phyloP scores from a whole-genome alignment of 129 eudicot genomes.

The Ambrosia trifida region DNA sequence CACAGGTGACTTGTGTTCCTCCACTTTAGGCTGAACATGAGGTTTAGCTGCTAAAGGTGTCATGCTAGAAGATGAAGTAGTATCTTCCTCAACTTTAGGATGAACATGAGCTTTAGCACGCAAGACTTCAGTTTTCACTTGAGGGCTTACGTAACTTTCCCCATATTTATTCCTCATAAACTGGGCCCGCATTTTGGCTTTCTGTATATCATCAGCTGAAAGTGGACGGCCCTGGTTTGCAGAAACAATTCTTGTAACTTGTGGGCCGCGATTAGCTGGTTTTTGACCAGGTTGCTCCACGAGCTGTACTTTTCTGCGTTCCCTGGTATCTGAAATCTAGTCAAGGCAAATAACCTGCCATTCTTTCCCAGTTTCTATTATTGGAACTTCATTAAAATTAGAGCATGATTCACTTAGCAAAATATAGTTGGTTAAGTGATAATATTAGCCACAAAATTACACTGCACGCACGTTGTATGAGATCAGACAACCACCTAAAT shows the following conservation, averaged over 20 bases:
- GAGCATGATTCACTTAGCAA: neutral
- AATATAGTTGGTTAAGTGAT: neutral
- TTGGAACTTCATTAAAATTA: neutral
- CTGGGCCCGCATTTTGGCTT: constrained; percentile 93
- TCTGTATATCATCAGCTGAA: constrained; percentile 95
- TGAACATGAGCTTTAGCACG: constrained; percentile 37
- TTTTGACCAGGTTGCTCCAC: constrained; percentile 97
- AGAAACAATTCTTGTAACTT: constrained; percentile 48
- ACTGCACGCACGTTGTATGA: neutral
- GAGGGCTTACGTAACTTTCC: constrained; percentile 39
- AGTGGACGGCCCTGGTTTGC: constrained; percentile 86
- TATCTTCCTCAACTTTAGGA: constrained; percentile 47
- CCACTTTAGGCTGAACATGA: constrained; percentile 38
- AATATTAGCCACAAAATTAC: neutral
- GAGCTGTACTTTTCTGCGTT: constrained; percentile 82
- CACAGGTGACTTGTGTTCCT: constrained; percentile 43
- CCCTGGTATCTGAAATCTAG: constrained; percentile 62
- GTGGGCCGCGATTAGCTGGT: constrained; percentile 51
- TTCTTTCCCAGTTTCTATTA: neutral
- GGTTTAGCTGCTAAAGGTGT: constrained; percentile 35
- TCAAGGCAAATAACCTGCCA: constrained; percentile 46
- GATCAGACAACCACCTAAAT: neutral
- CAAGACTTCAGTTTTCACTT: constrained; percentile 45
- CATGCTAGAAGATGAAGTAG: constrained; percentile 37
- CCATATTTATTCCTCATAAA: constrained; percentile 75